Conservation (phyloP, 2,329 filamentous ascomycete genomes). For the Clarireedia monteithiana region DNA sequence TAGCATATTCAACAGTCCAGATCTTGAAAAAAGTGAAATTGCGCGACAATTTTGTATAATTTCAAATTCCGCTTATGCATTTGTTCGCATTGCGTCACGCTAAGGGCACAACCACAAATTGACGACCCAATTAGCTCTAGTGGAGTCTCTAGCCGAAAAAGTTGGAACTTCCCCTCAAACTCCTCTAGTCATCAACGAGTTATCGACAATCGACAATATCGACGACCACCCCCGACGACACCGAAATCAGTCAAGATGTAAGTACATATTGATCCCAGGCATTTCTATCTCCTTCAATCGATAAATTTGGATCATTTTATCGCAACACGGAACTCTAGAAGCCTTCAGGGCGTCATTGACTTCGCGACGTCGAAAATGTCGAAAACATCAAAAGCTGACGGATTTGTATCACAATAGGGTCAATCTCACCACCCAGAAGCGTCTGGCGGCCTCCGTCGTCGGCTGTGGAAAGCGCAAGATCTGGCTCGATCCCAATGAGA, state of each 20-base stretch:
- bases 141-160: neutral
- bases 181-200: conserved; percentile 5
- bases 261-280: conserved; percentile 13
- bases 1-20: no score
- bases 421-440: conserved; percentile 99
- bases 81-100: neutral
- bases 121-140: neutral
- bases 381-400: conserved; percentile 19
- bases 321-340: neutral
- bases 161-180: neutral
- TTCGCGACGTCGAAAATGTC: conserved; percentile 7
- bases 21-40: no score
- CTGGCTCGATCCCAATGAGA: conserved; percentile 99
- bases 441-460: conserved; percentile 96
- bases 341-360: neutral
- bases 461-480: conserved; percentile 99
- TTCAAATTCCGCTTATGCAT: neutral
- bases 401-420: conserved; percentile 57
- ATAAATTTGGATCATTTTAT: neutral
- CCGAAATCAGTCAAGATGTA: conserved; percentile 28
- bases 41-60: neutral
- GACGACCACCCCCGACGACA: conserved; percentile 28
- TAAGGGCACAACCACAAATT: neutral
- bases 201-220: conserved; percentile 23
- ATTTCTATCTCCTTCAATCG: conserved; percentile 4